These are phyloP conservation scores for Hippophae gyantsensis DNA, from an alignment of 306 rosid genomes.

Conservation along the genomic window DNA sequence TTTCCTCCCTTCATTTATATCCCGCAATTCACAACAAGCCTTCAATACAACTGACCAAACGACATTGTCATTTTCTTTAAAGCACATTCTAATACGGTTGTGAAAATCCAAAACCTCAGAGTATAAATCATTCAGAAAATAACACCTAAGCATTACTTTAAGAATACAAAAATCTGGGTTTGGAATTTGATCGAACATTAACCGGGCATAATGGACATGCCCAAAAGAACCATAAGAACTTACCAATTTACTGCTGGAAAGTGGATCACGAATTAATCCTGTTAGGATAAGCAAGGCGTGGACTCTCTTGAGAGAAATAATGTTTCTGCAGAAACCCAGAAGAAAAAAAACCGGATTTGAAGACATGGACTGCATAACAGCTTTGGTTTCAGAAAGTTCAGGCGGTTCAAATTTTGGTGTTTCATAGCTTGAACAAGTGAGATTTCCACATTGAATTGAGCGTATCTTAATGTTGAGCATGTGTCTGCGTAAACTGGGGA, in stretches of 20 bases:
- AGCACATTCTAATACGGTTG: constrained; percentile 25
- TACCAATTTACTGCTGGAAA: constrained; percentile 38
- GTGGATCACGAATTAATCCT: constrained; percentile 30
- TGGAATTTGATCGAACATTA: constrained; percentile 44
- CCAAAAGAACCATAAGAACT: constrained; percentile 54
- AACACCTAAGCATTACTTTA: constrained; percentile 65
- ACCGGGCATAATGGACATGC: constrained; percentile 38
- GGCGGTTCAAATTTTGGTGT: constrained; percentile 9
- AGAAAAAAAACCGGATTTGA: constrained; percentile 34
- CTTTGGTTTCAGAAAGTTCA: constrained; percentile 14
- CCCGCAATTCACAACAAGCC: constrained; percentile 44
- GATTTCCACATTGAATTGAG: constrained; percentile 18
- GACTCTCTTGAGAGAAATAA: constrained; percentile 35
- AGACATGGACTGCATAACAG: constrained; percentile 17
- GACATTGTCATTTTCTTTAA: constrained; percentile 26
- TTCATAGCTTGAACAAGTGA: constrained; percentile 3
- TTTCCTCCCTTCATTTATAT: constrained; percentile 28
- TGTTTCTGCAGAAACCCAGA: constrained; percentile 32
- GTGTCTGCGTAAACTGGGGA: not conserved
- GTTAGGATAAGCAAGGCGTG: constrained; percentile 42
- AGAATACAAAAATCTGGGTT: constrained; percentile 44
- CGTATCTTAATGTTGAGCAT: not conserved
- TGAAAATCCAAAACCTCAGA: constrained; percentile 34
- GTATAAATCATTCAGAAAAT: constrained; percentile 43
- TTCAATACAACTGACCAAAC: constrained; percentile 52